A percentile compares a stretch with the other conserved stretches of the same genome.
phyloP scores from a whole-genome alignment of 2,329 filamentous ascomycete species.

The Graphium sp. region DNA sequence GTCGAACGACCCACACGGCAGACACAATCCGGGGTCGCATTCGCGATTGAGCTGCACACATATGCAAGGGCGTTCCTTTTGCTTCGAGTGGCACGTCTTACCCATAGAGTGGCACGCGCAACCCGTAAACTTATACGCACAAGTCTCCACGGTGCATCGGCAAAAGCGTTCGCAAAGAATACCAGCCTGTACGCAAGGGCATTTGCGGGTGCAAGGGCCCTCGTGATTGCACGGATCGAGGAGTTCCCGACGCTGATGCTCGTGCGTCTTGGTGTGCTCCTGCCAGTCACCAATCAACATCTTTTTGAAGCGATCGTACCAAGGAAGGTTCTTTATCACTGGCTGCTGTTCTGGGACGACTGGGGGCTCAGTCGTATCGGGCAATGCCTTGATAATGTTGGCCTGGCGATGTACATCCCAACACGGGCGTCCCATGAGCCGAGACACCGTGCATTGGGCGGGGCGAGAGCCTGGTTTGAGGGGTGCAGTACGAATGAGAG shows the following conservation, averaged over 20 bases:
- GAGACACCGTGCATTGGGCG: slow-evolving; percentile 30
- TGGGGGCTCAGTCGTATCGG: too few relatives aligned
- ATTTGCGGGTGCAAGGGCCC: slow-evolving; percentile 46
- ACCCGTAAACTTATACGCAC: slow-evolving; percentile 47
- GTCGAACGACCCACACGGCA: slow-evolving; percentile 50
- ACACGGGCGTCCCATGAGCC: slow-evolving; percentile 32
- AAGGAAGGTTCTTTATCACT: slow-evolving; percentile 27
- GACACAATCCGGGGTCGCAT: slow-evolving; percentile 64
- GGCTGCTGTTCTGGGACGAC: slow-evolving; percentile 13
- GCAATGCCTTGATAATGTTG: slow-evolving; percentile 9
- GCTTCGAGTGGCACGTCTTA: slow-evolving; percentile 36
- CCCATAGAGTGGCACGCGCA: slow-evolving; percentile 47
- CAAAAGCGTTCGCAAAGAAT: slow-evolving; percentile 62
- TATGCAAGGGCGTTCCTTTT: slow-evolving; percentile 46
- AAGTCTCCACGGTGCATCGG: slow-evolving; percentile 39
- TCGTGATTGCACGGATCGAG: slow-evolving; percentile 53
- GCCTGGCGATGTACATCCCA: slow-evolving; percentile 27
- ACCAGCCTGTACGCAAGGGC: slow-evolving; percentile 42
- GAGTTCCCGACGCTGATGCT: slow-evolving; percentile 37
- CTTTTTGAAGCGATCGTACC: slow-evolving; percentile 41
- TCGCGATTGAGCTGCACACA: slow-evolving; percentile 60
- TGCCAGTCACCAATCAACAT: slow-evolving; percentile 36
- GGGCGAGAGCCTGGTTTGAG: slow-evolving; percentile 21
- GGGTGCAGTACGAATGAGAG: slow-evolving; percentile 23
- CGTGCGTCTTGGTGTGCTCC: slow-evolving; percentile 34